Conservation (phyloP, 345 rosid genomes). For the Salix viminalis region DNA sequence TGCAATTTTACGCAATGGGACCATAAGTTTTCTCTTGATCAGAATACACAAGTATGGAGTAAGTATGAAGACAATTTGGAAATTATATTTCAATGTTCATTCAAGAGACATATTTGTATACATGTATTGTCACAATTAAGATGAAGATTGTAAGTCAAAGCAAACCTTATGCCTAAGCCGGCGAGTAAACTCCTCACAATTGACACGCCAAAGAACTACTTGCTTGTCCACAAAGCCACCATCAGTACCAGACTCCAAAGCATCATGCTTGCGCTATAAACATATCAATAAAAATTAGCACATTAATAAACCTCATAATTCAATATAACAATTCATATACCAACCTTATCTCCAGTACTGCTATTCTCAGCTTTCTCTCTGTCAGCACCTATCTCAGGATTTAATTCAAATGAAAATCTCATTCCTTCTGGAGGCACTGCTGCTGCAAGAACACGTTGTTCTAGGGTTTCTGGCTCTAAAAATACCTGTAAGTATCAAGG, state of each 20-base stretch:
- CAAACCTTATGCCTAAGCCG: constrained; percentile 78
- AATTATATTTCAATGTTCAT: too few relatives aligned
- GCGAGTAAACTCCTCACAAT: constrained; percentile 69
- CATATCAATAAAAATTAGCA: constrained; percentile 11
- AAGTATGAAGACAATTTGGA: background rate
- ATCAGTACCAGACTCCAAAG: constrained; percentile 34
- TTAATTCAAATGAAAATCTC: constrained; percentile 47
- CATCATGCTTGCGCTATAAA: constrained; percentile 55
- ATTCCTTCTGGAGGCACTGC: constrained; percentile 62
- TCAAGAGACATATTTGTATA: background rate
- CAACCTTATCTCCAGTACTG: constrained; percentile 63
- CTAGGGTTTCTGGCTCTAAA: constrained; percentile 44
- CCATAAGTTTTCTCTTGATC: background rate
- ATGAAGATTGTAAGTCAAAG: constrained; percentile 1
- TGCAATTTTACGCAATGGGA: background rate
- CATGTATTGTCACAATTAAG: too few relatives aligned
- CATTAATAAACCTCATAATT: constrained; percentile 5
- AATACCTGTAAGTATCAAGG: constrained; percentile 30
- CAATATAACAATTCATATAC: constrained; percentile 6
- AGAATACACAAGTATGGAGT: background rate
- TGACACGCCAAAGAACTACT: constrained; percentile 71
- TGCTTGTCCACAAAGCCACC: constrained; percentile 26
- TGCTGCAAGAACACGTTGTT: constrained; percentile 63
- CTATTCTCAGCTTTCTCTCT: constrained; percentile 27
- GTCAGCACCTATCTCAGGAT: constrained; percentile 29